These are phyloP conservation scores for Agrocybe praecox DNA, from an alignment of 768 basidiomycete genomes.

Conservation along the genomic window DNA sequence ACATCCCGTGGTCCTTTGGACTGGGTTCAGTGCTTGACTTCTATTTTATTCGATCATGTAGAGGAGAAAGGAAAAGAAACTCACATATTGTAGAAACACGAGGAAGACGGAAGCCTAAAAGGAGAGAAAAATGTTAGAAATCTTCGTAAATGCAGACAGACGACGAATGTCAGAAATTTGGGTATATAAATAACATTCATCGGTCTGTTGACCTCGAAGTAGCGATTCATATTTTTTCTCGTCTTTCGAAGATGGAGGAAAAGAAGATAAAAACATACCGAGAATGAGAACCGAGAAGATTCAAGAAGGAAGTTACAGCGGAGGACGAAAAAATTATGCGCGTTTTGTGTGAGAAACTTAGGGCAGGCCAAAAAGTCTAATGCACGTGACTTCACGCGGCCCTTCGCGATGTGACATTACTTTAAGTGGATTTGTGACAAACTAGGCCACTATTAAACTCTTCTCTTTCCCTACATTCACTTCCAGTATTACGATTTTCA, in stretches of 20 bases:
- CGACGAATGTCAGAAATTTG: slow-evolving; percentile 81
- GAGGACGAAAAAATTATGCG: slow-evolving; percentile 8
- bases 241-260: slow-evolving; percentile 45
- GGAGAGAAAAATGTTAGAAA: slow-evolving; percentile 7
- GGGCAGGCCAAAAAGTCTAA: slow-evolving; percentile 33
- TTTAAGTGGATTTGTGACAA: slow-evolving; percentile 8
- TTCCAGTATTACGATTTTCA: slow-evolving; percentile 27
- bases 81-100: slow-evolving; percentile 23
- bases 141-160: background rate
- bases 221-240: slow-evolving; percentile 79
- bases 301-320: no score
- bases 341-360: slow-evolving; percentile 24
- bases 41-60: slow-evolving; percentile 73
- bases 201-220: slow-evolving; percentile 75
- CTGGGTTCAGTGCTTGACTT: slow-evolving; percentile 88
- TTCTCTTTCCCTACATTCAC: slow-evolving; percentile 13
- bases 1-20: slow-evolving; percentile 75
- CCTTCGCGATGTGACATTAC: background rate
- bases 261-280: slow-evolving; percentile 6
- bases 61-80: slow-evolving; percentile 18
- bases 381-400: slow-evolving; percentile 8
- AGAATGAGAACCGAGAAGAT: slow-evolving; percentile 6
- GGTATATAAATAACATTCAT: slow-evolving; percentile 79
- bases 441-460: background rate
- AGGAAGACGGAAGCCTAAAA: slow-evolving; percentile 15